Base-by-base conservation (phyloP, 805 yeast species). In the Saccharomycopsis olivae region DNA sequence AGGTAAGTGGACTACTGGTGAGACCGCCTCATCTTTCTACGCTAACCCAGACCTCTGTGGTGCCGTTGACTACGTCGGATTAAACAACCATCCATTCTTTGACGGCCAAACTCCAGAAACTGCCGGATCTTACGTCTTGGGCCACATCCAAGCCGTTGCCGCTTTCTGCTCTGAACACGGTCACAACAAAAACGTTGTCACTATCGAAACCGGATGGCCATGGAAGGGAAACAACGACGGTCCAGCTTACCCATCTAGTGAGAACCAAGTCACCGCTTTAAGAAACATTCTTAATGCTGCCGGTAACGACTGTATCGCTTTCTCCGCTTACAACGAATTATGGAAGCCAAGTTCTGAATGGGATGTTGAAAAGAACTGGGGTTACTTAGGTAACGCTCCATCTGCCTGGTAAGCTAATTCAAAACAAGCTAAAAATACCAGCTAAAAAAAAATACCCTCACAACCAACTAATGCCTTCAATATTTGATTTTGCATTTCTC, bases 151-250 rank as follows among this genome's bases (percentile, higher is more conserved):
- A 38, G 49, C 49, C 18, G 49, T 46, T 24, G 41, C 44, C 23
- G 33, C 17, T 18, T 46, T 46, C 39, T 46, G 49, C 33, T 16
- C 39, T n/a, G 46, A 43, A 36, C 43, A 46, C 33, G 47, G 47
- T 42, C 45, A 53, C 27, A 46, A 51, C 24, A 74, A 75, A 56
- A 49, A 53, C 15, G 59, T 57, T 11, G 57, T 75, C 46, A 65
- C 76, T 47, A 65, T 75, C 41, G 85, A 77, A 60, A 69, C 80
- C 37, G 85, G 85, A 31, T 77, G 85, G 85, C 85, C 84, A 52
- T 69, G 79, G 17, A 53, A 64, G 49, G 84, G 85, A 52, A 56
- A 61, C 47, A 51, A 66, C 42, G 69, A 64, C 49, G 78, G 77
- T 42, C 46, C 48, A 35, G 74, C 77, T 49, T 75, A 75, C 27